These are phyloP conservation scores for Fistulifera solaris DNA, from an alignment of 108 stramenopile genomes.

Conservation along the genomic window DNA sequence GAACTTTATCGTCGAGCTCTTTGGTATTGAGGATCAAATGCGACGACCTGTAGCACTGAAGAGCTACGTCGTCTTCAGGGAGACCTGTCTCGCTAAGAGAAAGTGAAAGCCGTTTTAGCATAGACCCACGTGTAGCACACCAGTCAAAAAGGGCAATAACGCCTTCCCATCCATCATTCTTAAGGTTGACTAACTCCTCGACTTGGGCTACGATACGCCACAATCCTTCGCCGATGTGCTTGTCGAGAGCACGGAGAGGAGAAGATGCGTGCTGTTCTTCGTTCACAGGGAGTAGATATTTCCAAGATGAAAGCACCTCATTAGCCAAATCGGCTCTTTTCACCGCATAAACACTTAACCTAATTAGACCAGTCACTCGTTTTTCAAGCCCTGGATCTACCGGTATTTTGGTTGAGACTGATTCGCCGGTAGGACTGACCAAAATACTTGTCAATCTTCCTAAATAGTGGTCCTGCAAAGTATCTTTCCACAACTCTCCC, in stretches of 20 bases:
- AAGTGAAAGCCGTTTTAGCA: slow-evolving; percentile 8
- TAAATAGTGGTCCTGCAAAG: slow-evolving; percentile 50
- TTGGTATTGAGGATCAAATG: slow-evolving; percentile 62
- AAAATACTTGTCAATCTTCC: slow-evolving; percentile 27
- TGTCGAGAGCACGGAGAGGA: slow-evolving; percentile 35
- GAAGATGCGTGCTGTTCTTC: slow-evolving; percentile 16
- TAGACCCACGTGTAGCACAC: slow-evolving; percentile 54
- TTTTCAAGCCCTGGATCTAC: slow-evolving; percentile 64
- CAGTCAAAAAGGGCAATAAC: slow-evolving; percentile 52
- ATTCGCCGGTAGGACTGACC: slow-evolving; percentile 9
- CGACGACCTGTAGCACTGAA: slow-evolving; percentile 69
- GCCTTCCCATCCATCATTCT: slow-evolving; percentile 59
- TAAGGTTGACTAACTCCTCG: slow-evolving; percentile 43
- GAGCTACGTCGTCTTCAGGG: slow-evolving; percentile 66
- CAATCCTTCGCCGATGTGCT: slow-evolving; percentile 66
- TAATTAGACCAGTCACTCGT: slow-evolving; percentile 60
- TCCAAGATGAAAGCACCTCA: slow-evolving; percentile 41
- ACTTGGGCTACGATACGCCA: slow-evolving; percentile 66
- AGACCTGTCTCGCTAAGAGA: slow-evolving; percentile 22
- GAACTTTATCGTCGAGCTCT: slow-evolving; percentile 51
- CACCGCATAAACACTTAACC: slow-evolving; percentile 43
- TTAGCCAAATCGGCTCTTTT: slow-evolving; percentile 49
- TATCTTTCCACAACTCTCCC: slow-evolving; percentile 47
- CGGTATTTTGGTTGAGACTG: slow-evolving; percentile 2
- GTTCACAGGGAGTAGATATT: slow-evolving; percentile 30